A percentile compares a stretch with the other conserved stretches of the same genome.
Evolutionary conservation across 345 rosid genomes (phyloP).

Genomic region (Aquilaria yunnanensis): DNA sequence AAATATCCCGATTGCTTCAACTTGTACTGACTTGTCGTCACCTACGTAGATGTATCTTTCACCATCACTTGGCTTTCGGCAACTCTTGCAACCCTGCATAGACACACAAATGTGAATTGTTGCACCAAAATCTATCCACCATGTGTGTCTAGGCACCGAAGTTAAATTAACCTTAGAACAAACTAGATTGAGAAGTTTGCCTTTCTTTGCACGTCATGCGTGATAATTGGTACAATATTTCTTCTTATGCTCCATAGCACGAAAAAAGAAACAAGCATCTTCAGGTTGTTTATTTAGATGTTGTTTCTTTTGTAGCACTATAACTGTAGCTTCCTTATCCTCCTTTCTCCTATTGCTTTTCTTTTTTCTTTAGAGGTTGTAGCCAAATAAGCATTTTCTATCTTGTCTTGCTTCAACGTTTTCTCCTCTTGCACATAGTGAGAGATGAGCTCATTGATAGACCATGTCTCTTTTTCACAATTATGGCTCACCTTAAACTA

Average conservation of each 20-base stretch:
- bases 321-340: too few species aligned
- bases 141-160: slow-evolving; percentile 10
- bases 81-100: too few species aligned
- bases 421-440: neutral
- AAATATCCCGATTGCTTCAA: too few species aligned
- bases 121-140: too few species aligned
- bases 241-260: neutral
- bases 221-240: neutral
- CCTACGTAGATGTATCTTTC: too few species aligned
- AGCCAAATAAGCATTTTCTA: neutral
- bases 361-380: neutral
- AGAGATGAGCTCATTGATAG: too few species aligned
- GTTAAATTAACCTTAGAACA: neutral
- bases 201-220: neutral
- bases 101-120: too few species aligned
- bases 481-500: slow-evolving; percentile 1
- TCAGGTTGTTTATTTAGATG: neutral
- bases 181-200: neutral
- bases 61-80: too few species aligned
- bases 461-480: neutral
- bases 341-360: neutral
- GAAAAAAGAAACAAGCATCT: neutral
- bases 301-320: neutral
- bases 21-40: too few species aligned
- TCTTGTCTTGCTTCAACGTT: neutral